Conservation (phyloP, 352 stramenopile genomes). For the Pythium sukuiense region DNA sequence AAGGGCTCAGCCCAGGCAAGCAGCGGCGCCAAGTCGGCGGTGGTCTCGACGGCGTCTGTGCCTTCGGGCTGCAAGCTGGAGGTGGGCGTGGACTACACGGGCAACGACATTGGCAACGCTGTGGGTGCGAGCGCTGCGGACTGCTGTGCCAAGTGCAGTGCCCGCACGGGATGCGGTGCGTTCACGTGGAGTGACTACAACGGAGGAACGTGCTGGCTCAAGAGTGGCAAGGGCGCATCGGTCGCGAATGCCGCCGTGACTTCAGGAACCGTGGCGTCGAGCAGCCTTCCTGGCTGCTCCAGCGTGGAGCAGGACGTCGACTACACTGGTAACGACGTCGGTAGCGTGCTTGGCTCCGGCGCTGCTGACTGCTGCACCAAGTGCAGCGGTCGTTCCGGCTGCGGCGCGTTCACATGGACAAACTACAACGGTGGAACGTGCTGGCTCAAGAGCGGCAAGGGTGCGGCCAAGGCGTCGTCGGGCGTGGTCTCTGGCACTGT, state of each 20-base stretch:
- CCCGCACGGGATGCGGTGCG: background rate
- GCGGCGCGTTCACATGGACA: slow-evolving; percentile 37
- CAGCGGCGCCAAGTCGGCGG: background rate
- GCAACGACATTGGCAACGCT: background rate
- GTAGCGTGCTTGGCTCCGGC: background rate
- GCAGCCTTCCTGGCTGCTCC: background rate
- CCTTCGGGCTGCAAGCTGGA: background rate
- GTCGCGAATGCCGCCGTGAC: background rate
- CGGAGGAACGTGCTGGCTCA: slow-evolving; percentile 58
- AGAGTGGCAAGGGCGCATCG: slow-evolving; percentile 28
- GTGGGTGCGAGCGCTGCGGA: background rate
- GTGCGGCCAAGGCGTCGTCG: background rate
- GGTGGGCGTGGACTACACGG: background rate
- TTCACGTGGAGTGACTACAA: slow-evolving; percentile 47
- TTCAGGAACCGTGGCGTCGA: background rate
- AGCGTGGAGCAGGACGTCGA: slow-evolving; percentile 19
- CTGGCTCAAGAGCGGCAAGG: slow-evolving; percentile 45
- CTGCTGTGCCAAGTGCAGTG: background rate
- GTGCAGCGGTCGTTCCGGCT: slow-evolving; percentile 8
- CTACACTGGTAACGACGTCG: slow-evolving; percentile 34
- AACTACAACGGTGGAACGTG: slow-evolving; percentile 54
- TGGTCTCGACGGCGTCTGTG: background rate
- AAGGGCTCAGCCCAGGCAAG: background rate
- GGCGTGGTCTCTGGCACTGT: slow-evolving; percentile 6
- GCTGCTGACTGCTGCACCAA: slow-evolving; percentile 24